A percentile compares a stretch with the other conserved stretches of the same genome.
Conservation (phyloP, 2,329 filamentous ascomycete species). For the Thelonectria discophora region DNA sequence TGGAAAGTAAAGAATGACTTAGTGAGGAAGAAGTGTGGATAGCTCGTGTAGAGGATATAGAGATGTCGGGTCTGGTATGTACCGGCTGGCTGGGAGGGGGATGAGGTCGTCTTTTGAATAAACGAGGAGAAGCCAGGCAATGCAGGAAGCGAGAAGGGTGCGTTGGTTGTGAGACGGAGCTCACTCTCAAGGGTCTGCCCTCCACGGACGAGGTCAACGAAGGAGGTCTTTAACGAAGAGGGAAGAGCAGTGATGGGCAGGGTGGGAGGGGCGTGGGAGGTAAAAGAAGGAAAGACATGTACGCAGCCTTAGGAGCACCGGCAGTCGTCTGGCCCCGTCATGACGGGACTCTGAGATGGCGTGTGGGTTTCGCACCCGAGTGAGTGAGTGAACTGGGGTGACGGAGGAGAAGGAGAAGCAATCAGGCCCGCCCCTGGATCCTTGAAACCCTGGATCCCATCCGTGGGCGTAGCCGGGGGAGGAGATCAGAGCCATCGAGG, state of each 20-base stretch:
- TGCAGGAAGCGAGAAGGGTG: constrained; percentile 45
- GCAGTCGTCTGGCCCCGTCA: constrained; percentile 42
- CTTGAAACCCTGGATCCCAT: constrained; percentile 35
- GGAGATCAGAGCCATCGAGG: constrained; percentile 36
- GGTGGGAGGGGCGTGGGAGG: constrained; percentile 47
- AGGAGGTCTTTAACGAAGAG: constrained; percentile 44
- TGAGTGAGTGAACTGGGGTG: constrained; percentile 36
- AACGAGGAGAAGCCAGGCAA: constrained; percentile 36
- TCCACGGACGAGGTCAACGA: constrained; percentile 47
- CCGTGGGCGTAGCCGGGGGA: constrained; percentile 31
- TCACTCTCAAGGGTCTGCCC: constrained; percentile 44
- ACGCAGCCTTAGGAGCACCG: constrained; percentile 39
- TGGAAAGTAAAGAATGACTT: constrained; percentile 17
- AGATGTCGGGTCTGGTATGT: constrained; percentile 29
- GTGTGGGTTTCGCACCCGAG: constrained; percentile 43
- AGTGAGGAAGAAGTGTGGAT: constrained; percentile 15
- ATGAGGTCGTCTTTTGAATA: constrained; percentile 43
- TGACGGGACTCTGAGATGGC: constrained; percentile 43
- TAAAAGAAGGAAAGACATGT: constrained; percentile 49
- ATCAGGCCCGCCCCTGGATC: constrained; percentile 36
- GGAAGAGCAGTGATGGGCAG: constrained; percentile 38
- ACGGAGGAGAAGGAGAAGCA: constrained; percentile 40
- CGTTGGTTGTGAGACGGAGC: constrained; percentile 46
- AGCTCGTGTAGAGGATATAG: not conserved
- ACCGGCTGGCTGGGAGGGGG: constrained; percentile 27